Percentiles rank a stretch among this genome's conserved stretches.
Conservation (phyloP, 176 grass and related monocot species). For the Tillandsia fasciculata region DNA sequence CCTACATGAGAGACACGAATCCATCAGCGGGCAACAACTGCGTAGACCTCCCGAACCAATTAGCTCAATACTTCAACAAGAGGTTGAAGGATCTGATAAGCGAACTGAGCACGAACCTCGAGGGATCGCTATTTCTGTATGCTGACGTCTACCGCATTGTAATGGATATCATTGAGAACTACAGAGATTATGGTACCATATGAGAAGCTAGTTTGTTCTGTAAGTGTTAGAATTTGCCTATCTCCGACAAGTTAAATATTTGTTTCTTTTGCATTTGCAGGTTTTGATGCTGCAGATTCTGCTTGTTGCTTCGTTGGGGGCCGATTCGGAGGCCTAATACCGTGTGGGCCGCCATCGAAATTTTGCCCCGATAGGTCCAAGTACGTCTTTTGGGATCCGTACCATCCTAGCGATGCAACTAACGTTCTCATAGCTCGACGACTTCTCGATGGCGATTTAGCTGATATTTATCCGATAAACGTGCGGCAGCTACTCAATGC, state of each 20-base stretch:
- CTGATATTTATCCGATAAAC: conserved; percentile 50
- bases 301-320: conserved; percentile 58
- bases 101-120: conserved; percentile 41
- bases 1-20: conserved; percentile 57
- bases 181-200: conserved; percentile 42
- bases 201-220: background rate
- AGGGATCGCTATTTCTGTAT: conserved; percentile 56
- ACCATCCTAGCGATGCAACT: conserved; percentile 68
- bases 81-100: conserved; percentile 37
- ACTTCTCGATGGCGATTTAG: conserved; percentile 50
- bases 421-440: conserved; percentile 46
- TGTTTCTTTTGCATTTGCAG: conserved; percentile 10
- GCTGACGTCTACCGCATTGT: conserved; percentile 65
- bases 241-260: background rate
- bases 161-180: conserved; percentile 49
- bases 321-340: conserved; percentile 51
- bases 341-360: conserved; percentile 45
- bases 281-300: conserved; percentile 60
- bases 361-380: conserved; percentile 67
- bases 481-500: conserved; percentile 32
- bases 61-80: conserved; percentile 56
- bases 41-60: conserved; percentile 44
- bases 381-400: conserved; percentile 84
- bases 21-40: conserved; percentile 32
- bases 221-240: background rate